Base-by-base conservation (phyloP, 1,284 basidiomycete species). In the Papiliotrema fonsecae region DNA sequence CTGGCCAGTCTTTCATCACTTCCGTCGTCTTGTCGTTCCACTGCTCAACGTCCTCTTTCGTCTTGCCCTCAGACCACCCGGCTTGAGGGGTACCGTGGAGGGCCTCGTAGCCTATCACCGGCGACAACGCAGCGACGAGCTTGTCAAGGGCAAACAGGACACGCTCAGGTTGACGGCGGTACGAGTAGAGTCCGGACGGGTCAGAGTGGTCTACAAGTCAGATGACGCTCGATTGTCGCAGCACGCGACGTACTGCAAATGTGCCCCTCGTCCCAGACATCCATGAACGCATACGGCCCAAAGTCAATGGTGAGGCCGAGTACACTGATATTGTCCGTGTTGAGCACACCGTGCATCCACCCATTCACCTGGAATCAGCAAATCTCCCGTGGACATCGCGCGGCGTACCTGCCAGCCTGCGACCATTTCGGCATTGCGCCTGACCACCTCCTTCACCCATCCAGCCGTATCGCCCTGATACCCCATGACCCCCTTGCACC, bases 281-380 rank as follows among this genome's bases (percentile, higher is more conserved):
- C 89, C 92, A 97, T 97, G 74, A 96, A 97, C 0, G 90, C 90
- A 62, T 88, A 97, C 41, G 92, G 91, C 16, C 87, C 83, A 62
- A 91, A 96, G 70, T 97, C 94, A 55, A 97, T 96, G 0, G 92
- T 96, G 47, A 93, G 73, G 1, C 93, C 93, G 21, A 90, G 75
- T 24, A 97, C 78, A 2, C 87, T 88, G 28, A 93, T 82, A 56
- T 93, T 93, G 76, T 97, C 93, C 2, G 93, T 96, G 68, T 97
- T 97, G 62, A 97, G 88, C n/a, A 97, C 93, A 9, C 74, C 74
- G 49, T 75, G 72, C 86, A 91, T 91, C 69, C 88, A 93, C 0
- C 89, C 89, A 70, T 89, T 89, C 6, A 82, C 86, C 62, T 65
- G 42, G 9, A 16, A 10, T 50, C 35, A 48, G 36, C 32, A 11